Percentiles rank a stretch among this genome's conserved stretches.
Conservation (phyloP, 2,329 filamentous ascomycete genomes). For the Sphaceloma murrayae region DNA sequence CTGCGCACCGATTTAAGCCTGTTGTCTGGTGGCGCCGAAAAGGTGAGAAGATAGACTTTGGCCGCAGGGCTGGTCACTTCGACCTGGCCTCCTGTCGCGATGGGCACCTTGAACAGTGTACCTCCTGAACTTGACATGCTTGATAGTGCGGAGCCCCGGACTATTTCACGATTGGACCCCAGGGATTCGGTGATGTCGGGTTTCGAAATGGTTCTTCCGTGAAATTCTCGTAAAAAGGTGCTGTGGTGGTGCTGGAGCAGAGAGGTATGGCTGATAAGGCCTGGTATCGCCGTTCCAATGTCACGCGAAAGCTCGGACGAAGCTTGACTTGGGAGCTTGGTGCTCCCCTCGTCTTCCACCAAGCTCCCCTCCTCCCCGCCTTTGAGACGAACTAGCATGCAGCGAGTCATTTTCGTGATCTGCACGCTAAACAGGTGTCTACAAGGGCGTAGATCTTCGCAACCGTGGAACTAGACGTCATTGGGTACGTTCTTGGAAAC, state of each 20-base stretch:
- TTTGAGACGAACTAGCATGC: no score
- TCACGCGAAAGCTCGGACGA: no score
- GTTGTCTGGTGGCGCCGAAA: constrained; percentile 64
- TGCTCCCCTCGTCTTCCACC: constrained; percentile 4
- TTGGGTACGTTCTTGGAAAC: neutral
- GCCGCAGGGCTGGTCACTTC: constrained; percentile 52
- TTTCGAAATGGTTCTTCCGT: neutral
- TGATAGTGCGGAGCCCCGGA: constrained; percentile 9
- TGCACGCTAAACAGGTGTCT: neutral
- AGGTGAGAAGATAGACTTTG: constrained; percentile 62
- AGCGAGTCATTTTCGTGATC: neutral
- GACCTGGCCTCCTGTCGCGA: constrained; percentile 31
- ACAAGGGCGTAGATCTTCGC: neutral
- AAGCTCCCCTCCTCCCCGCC: no score
- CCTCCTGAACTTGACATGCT: constrained; percentile 3
- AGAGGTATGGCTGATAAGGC: no score
- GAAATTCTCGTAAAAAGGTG: neutral
- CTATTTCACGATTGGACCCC: neutral
- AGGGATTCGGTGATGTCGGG: neutral
- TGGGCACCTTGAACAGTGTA: constrained; percentile 27
- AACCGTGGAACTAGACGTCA: neutral
- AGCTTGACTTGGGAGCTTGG: constrained; percentile 6
- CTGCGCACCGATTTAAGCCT: constrained; percentile 51
- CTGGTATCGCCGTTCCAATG: no score
- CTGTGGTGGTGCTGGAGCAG: neutral